Evolutionary conservation across 768 basidiomycete genomes (phyloP), one percentile per base, ranked within the genome.

Genomic region (Rhodotorula diobovata): DNA sequence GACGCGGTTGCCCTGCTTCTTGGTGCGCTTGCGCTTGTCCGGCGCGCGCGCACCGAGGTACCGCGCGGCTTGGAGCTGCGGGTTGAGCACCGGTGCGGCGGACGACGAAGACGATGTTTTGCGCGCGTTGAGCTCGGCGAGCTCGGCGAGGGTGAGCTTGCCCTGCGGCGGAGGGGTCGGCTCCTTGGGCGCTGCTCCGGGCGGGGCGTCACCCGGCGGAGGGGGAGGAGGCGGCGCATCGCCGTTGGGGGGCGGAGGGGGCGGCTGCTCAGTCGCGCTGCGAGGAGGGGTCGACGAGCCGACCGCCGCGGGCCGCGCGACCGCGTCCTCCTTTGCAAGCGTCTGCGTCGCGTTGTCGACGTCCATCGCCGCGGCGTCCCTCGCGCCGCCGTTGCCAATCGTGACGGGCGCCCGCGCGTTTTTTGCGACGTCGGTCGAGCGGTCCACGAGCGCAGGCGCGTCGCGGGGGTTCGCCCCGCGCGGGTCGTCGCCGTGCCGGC

Each of bases 31-130:
- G 93, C 91, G 89, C 82, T 93, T 94, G 85, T 94, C 93, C 81
- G 88, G 91, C 28, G 70, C 60, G 80, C 90, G 89, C 30, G 91
- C 90, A 10, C 96, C 96, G 43, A 99, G 88, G 80, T 99, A 98
- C 48, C 95, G 87, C 34, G 93, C 63, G 34, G 74, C 74, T n/a
- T 72, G 63, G 45, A 75, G 58, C 25, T 18, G 41, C 21, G 50
- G 37, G 68, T 72, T 72, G 28, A 72, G 43, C 20, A 68, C 54
- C 34, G 71, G 65, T 1, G 16, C 37, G 20, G 39, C 41, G 14
- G 51, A 1, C 9, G 37, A 2, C 10, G 25, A 32, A 7, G 56
- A 25, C 18, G 43, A 35, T 15, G 59, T 14, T 9, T 53, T 41
- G 34, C 34, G 30, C 50, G 41, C 48, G n/a, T 59, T 30, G 23